Conservation (phyloP, 768 basidiomycete genomes). For the Boletus rufocinnamomeus region DNA sequence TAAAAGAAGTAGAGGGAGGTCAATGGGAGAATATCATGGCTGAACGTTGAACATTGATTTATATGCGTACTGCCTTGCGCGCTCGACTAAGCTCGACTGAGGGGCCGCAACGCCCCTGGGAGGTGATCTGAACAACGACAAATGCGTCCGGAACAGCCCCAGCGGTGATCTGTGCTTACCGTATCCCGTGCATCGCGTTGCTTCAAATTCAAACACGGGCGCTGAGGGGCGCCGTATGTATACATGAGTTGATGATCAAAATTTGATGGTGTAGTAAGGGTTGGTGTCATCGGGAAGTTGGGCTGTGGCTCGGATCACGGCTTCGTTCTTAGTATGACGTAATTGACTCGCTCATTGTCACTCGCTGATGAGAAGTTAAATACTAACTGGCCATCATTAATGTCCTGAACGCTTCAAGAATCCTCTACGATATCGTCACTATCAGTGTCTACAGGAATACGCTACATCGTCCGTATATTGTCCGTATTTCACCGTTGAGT, state of each 20-base stretch:
- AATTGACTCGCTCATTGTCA: background rate
- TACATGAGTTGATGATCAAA: background rate
- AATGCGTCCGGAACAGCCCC: background rate
- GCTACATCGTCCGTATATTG: background rate
- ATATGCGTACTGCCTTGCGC: conserved; percentile 9
- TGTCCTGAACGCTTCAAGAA: background rate
- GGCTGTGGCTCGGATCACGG: background rate
- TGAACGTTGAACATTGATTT: conserved; percentile 9
- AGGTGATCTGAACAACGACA: background rate
- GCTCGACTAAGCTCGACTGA: no score
- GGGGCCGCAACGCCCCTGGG: background rate
- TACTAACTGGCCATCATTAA: no score
- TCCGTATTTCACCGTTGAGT: background rate
- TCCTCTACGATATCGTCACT: background rate
- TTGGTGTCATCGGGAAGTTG: background rate
- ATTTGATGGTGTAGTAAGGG: background rate
- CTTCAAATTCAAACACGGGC: background rate
- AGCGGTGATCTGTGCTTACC: background rate
- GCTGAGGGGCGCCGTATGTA: background rate
- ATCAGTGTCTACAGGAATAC: background rate
- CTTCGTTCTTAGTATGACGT: background rate
- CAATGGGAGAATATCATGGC: conserved; percentile 10
- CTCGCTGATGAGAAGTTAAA: background rate
- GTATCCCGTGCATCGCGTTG: background rate
- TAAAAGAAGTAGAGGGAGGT: conserved; percentile 9